Percentiles rank a stretch among this genome's conserved stretches.
phyloP scores from a whole-genome alignment of 2,329 filamentous ascomycete genomes.

The Niveomyces coronatus region DNA sequence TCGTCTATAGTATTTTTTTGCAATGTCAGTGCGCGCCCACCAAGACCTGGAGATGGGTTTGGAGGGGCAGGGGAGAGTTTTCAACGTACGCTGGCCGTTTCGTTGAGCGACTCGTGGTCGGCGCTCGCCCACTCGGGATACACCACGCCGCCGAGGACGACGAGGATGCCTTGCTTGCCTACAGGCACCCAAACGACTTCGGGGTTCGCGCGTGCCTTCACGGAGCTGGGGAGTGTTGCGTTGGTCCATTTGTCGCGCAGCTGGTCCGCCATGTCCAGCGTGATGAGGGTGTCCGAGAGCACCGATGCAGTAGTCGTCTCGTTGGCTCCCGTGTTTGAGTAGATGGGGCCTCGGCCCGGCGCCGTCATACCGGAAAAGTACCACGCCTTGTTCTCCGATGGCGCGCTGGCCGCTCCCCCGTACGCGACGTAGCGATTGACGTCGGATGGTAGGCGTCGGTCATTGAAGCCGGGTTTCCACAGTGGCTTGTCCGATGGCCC shows the following conservation, averaged over 20 bases:
- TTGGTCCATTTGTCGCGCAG: slow-evolving; percentile 46
- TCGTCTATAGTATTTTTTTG: slow-evolving; percentile 29
- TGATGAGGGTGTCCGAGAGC: slow-evolving; percentile 47
- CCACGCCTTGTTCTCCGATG: slow-evolving; percentile 61
- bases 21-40: not conserved
- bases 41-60: too few relatives aligned
- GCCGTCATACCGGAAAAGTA: slow-evolving; percentile 58
- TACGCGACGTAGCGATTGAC: slow-evolving; percentile 54
- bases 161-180: slow-evolving; percentile 61
- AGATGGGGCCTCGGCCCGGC: slow-evolving; percentile 38
- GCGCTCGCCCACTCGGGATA: slow-evolving; percentile 40
- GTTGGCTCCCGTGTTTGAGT: slow-evolving; percentile 21
- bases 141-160: slow-evolving; percentile 66
- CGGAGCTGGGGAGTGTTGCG: slow-evolving; percentile 34
- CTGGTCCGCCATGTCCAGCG: slow-evolving; percentile 47
- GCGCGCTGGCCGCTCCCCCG: slow-evolving; percentile 52
- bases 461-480: slow-evolving; percentile 34
- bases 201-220: slow-evolving; percentile 49
- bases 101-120: slow-evolving; percentile 18
- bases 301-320: slow-evolving; percentile 29
- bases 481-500: slow-evolving; percentile 31
- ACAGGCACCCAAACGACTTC: slow-evolving; percentile 70
- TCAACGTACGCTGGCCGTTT: slow-evolving; percentile 25
- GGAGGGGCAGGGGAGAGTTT: too few relatives aligned
- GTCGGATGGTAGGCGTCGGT: slow-evolving; percentile 28